Percentiles rank a stretch among this genome's conserved stretches.
These are phyloP conservation scores for Pneumocystis jirovecii DNA, from an alignment of 1,139 yeast species.

Conservation along the genomic window DNA sequence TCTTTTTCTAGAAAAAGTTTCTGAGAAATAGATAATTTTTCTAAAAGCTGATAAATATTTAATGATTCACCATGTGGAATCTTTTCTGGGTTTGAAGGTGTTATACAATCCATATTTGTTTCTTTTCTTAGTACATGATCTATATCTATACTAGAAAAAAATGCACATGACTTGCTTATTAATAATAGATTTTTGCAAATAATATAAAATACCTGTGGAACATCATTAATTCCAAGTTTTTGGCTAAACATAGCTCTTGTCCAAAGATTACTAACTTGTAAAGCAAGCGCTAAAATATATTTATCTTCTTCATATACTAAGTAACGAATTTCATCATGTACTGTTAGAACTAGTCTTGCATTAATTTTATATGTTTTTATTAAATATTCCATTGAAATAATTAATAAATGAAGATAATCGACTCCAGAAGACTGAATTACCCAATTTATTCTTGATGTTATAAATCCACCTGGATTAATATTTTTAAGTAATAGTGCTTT, in stretches of 20 bases:
- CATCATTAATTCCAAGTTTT: constrained; percentile 72
- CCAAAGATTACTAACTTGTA: constrained; percentile 88
- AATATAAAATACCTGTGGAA: constrained; percentile 64
- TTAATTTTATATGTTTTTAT: constrained; percentile 48
- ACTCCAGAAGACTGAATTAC: constrained; percentile 97
- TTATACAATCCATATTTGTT: constrained; percentile 71
- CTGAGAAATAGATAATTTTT: constrained; percentile 15
- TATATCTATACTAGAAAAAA: constrained; percentile 84
- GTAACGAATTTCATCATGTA: constrained; percentile 88
- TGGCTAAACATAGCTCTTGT: constrained; percentile 92
- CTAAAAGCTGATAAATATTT: constrained; percentile 41
- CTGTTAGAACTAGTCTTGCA: constrained; percentile 72
- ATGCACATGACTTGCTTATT: constrained; percentile 33
- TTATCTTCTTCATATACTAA: constrained; percentile 58
- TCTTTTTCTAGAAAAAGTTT: not conserved
- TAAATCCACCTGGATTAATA: constrained; percentile 48
- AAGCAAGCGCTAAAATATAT: constrained; percentile 60
- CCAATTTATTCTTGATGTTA: constrained; percentile 94
- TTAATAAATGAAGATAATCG: constrained; percentile 73
- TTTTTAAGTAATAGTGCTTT: constrained; percentile 58
- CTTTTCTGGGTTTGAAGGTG: constrained; percentile 67
- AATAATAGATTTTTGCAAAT: not conserved
- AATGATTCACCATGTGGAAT: constrained; percentile 70
- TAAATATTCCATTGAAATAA: constrained; percentile 79
- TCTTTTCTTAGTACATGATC: constrained; percentile 82